phyloP scores from a whole-genome alignment of 129 eudicot genomes.

The Centaurea solstitialis region DNA sequence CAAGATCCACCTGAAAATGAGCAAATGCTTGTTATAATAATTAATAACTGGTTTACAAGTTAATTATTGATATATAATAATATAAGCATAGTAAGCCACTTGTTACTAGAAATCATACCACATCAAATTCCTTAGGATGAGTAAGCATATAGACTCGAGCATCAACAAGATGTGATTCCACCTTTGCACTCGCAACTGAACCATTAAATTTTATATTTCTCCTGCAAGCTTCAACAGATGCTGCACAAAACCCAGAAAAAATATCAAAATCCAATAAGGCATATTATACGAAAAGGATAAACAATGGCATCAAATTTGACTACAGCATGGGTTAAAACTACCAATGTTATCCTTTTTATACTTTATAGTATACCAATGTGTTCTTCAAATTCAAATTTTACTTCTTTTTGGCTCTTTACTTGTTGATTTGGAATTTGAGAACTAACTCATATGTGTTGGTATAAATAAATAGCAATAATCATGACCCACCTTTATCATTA shows the following conservation, averaged over 20 bases:
- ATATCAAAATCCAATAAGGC: neutral
- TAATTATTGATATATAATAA: neutral
- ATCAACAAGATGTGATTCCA: constrained; percentile 86
- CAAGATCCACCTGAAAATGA: constrained; percentile 86
- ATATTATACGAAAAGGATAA: neutral
- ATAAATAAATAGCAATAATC: neutral
- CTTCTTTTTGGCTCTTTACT: neutral
- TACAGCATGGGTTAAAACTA: no score
- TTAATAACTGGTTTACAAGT: neutral
- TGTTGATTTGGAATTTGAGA: neutral
- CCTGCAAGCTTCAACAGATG: constrained; percentile 91
- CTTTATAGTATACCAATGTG: no score
- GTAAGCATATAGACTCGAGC: constrained; percentile 98
- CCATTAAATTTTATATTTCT: constrained; percentile 95
- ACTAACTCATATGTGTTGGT: neutral
- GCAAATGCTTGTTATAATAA: neutral
- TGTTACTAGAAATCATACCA: constrained; percentile 50
- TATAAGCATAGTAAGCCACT: neutral
- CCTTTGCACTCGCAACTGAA: constrained; percentile 75
- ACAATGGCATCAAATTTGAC: neutral
- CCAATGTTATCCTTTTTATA: no score
- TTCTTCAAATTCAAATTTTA: no score
- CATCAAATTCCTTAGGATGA: constrained; percentile 95
- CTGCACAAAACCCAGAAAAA: constrained; percentile 49
- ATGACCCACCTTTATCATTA: constrained; percentile 68